phyloP scores from a whole-genome alignment of 257 asterid species.

The Haberlea rhodopensis region DNA sequence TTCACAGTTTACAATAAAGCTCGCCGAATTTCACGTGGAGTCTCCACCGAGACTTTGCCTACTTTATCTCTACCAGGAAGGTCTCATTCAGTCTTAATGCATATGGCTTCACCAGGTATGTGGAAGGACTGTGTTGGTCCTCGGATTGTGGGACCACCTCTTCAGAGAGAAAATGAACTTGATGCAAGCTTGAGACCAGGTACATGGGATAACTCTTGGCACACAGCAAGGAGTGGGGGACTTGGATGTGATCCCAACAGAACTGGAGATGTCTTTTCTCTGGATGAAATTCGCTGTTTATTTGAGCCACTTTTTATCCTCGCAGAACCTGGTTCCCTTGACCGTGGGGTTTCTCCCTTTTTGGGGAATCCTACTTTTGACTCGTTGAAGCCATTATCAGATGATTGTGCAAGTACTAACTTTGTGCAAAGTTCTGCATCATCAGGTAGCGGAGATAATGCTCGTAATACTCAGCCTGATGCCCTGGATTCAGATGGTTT shows the following conservation, averaged over 20 bases:
- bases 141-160: slow-evolving; percentile 64
- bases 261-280: slow-evolving; percentile 58
- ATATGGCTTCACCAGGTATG: slow-evolving; percentile 77
- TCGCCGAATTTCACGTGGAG: slow-evolving; percentile 72
- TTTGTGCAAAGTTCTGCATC: slow-evolving; percentile 66
- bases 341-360: slow-evolving; percentile 75
- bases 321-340: slow-evolving; percentile 91
- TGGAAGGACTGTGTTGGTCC: slow-evolving; percentile 92
- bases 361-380: slow-evolving; percentile 54
- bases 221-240: slow-evolving; percentile 70
- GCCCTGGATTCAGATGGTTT: slow-evolving; percentile 67
- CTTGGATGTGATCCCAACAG: slow-evolving; percentile 69
- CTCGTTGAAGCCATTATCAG: slow-evolving; percentile 63
- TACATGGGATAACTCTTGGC: slow-evolving; percentile 97
- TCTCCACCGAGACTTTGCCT: slow-evolving; percentile 54
- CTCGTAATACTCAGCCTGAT: slow-evolving; percentile 60
- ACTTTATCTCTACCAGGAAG: slow-evolving; percentile 59
- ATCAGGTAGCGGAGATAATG: slow-evolving; percentile 71
- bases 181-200: slow-evolving; percentile 82
- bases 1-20: slow-evolving; percentile 97
- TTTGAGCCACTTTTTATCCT: slow-evolving; percentile 96
- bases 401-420: slow-evolving; percentile 72
- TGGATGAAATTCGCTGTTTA: slow-evolving; percentile 73
- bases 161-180: slow-evolving; percentile 83
- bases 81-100: slow-evolving; percentile 72